Base-by-base conservation (phyloP, 108 stramenopile genomes). In the Mediolabrus comicus region DNA sequence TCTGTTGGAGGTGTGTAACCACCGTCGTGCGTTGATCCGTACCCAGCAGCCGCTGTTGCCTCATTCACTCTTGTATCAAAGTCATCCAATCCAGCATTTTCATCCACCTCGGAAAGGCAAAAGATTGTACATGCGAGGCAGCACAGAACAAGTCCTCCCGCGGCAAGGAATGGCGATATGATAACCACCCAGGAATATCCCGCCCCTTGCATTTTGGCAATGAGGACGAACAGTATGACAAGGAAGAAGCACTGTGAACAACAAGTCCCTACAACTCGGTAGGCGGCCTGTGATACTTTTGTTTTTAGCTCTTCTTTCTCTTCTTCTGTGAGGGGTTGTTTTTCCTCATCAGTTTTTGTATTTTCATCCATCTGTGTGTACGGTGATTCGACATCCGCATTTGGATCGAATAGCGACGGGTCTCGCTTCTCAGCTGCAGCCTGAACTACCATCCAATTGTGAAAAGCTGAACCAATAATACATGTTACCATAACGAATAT, bases 91-190 rank as follows among this genome's bases (percentile, higher is more conserved):
- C 77, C 81, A 9, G 74, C 81, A 64, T 68, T 71, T 22, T 82
- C 81, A 53, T 75, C 74, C 4, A 78, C 81, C 36, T 83, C 92
- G 4, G 88, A 69, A 53, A 91, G 83, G 43, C 92, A 90, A 69
- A 92, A 95, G 35, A 92, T 95, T 4, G 87, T 89, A 60, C 83
- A 90, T 3, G 87, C 90, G 26, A 92, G 65, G 60, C 91, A 91
- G 51, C 81, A 88, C 1, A 95, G 65, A 33, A 95, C 80, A n/a
- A 89, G 71, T 25, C 87, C 83, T 75, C 83, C 88, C 53, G 73
- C 82, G 29, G 84, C 64, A 36, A 96, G 69, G 59, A 94, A 84
- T 8, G 95, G 95, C 17, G 87, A 92, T 56, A 96, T 92, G 34
- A 96, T 87, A 80, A 90, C 81, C 0, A 96, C 32, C 10, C 79